phyloP scores from a whole-genome alignment of 78 protist species.

The Andalucia godoyi region DNA sequence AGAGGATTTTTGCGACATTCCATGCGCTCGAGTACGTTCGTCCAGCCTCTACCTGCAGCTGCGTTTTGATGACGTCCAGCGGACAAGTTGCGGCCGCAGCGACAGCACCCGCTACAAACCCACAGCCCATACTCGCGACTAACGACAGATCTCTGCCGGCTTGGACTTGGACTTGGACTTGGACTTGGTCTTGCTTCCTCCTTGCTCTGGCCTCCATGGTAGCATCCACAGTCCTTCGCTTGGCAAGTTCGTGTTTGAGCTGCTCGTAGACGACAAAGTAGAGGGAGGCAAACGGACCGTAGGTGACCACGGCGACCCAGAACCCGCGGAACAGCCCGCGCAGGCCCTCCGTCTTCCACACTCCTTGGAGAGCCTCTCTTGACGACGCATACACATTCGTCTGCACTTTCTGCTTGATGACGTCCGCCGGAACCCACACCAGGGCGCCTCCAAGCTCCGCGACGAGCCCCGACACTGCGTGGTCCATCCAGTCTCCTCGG shows the following conservation, averaged over 20 bases:
- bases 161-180: too few species aligned
- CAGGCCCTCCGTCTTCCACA: conserved; percentile 26
- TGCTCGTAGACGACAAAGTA: conserved; percentile 39
- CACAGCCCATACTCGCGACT: too few species aligned
- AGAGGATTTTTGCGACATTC: too few species aligned
- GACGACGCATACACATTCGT: conserved; percentile 20
- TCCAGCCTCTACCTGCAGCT: conserved; percentile 30
- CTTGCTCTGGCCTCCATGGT: too few species aligned
- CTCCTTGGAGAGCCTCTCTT: conserved; percentile 22
- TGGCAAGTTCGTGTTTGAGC: too few species aligned
- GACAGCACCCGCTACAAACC: conserved; percentile 44
- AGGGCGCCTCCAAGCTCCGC: conserved; percentile 41
- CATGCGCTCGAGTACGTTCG: not conserved
- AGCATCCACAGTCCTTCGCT: too few species aligned
- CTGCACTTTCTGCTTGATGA: conserved; percentile 39
- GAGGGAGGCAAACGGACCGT: conserved; percentile 36
- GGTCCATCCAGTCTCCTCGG: conserved; percentile 3
- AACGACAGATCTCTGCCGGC: too few species aligned
- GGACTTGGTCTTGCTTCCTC: too few species aligned
- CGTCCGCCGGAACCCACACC: conserved; percentile 52
- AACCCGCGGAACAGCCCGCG: conserved; percentile 37
- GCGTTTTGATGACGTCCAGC: conserved; percentile 47
- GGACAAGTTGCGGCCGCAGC: conserved; percentile 56
- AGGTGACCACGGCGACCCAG: conserved; percentile 25
- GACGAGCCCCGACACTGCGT: conserved; percentile 17